Conservation (phyloP, 2,329 filamentous ascomycete species). For the Nakataea oryzae region DNA sequence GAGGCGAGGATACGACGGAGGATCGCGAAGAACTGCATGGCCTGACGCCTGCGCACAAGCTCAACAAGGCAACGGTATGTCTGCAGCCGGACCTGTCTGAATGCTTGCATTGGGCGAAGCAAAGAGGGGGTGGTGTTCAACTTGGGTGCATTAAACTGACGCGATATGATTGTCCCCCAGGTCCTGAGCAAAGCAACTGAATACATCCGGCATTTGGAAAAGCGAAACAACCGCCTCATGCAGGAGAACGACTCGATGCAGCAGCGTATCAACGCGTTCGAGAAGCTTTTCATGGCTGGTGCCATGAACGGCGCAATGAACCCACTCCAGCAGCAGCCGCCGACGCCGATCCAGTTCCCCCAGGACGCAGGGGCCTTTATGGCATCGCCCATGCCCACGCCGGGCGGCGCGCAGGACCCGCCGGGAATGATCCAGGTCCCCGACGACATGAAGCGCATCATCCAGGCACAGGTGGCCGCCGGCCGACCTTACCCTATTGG, state of each 20-base stretch:
- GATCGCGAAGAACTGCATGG: constrained; percentile 76
- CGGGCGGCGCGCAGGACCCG: constrained; percentile 27
- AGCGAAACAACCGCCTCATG: constrained; percentile 70
- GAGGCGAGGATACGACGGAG: constrained; percentile 57
- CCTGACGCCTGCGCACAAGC: constrained; percentile 77
- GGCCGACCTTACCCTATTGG: constrained; percentile 40
- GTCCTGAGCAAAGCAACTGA: constrained; percentile 91
- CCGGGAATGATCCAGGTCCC: constrained; percentile 56
- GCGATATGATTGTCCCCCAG: constrained; percentile 18
- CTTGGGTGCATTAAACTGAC: background rate
- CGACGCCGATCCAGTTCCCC: constrained; percentile 38
- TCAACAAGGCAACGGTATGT: constrained; percentile 86
- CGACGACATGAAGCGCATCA: constrained; percentile 53
- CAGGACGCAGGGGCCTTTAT: constrained; percentile 31
- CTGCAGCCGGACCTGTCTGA: background rate
- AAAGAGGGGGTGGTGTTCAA: background rate
- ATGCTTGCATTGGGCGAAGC: background rate
- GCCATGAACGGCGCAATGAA: constrained; percentile 56
- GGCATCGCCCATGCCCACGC: constrained; percentile 30
- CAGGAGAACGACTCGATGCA: constrained; percentile 78
- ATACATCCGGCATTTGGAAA: constrained; percentile 89
- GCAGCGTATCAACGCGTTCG: constrained; percentile 61
- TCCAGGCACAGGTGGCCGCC: constrained; percentile 44
- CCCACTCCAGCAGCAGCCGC: constrained; percentile 37
- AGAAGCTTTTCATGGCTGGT: constrained; percentile 69